Base-by-base conservation (phyloP, 2,329 filamentous ascomycete species). In the Sphaceloma murrayae region DNA sequence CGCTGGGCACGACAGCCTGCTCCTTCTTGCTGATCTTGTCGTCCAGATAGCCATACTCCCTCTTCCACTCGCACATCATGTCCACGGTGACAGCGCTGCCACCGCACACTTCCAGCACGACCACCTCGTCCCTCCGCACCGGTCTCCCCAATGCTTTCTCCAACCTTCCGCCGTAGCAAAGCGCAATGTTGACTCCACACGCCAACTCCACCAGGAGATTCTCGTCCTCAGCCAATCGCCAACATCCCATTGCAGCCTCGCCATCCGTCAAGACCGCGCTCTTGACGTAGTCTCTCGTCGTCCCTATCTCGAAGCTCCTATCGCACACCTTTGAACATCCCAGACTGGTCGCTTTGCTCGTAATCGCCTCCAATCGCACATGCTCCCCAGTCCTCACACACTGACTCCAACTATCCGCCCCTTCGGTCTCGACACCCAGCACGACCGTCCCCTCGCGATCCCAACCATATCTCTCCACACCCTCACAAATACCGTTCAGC, bases 41-140 rank as follows among this genome's bases (percentile, higher is more conserved):
- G 26, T 53, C 53, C 8, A 58, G 29, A 22, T 50, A 45, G 9
- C 51, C 53, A 47, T 67, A 65, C 54, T 66, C 61, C 43, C 60
- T 51, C 49, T 67, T 63, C 63, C 69, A 75, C 43, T 65, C 62
- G 21, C 62, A 63, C 46, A 76, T 56, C 64, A 72, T 72, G 39
- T 69, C 65, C 2, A 69, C 61, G 1, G 62, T 70, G 22, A 75
- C 64, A 54, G 71, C 71, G 40, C 64, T 71, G 10, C 70, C 73
- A 1, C 89, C 89, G 57, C 89, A 96, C 5, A 95, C 78, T 17
- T 94, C 71, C 43, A 95, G 68, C 1, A 95, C 86, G 4, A 95
- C 74, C 51, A 84, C 85, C 58, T 78, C 82, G 46, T 73, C 66
- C 0, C 69, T 67, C 63, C 73, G 79, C 50, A 85, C 72, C 24